phyloP scores from a whole-genome alignment of 139 green algal species.

The Spirogloea muscicola region DNA sequence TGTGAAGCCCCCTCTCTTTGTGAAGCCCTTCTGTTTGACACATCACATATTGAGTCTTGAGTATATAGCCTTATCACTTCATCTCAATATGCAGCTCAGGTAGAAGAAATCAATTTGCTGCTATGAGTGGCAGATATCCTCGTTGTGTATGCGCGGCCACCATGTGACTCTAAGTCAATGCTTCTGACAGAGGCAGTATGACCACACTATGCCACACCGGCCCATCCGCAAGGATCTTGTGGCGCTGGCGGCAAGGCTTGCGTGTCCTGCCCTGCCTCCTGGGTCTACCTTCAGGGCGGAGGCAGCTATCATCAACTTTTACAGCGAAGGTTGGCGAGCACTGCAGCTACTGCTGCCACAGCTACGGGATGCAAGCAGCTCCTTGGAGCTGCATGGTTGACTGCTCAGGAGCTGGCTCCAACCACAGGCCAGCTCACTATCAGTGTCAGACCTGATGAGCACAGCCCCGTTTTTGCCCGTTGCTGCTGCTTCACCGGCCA shows the following conservation, averaged over 20 bases:
- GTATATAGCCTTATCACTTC: no score
- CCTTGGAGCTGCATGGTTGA: no score
- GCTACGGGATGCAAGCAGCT: no score
- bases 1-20: background rate
- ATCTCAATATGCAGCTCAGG: no score
- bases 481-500: background rate
- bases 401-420: no score
- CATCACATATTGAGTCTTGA: constrained; percentile 5
- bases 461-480: background rate
- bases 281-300: constrained; percentile 59
- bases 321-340: constrained; percentile 28
- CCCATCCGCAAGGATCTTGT: constrained; percentile 34
- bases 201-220: constrained; percentile 37
- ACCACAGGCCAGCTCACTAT: no score
- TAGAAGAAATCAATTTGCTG: no score
- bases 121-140: no score
- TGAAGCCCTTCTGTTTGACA: background rate
- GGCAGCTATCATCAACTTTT: constrained; percentile 83
- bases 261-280: constrained; percentile 6
- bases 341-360: no score
- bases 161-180: no score
- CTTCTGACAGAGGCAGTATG: constrained; percentile 58
- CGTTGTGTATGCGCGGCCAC: no score
- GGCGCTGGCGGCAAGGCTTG: constrained; percentile 27
- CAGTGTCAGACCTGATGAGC: no score